Evolutionary conservation across 106 monocot genomes (phyloP), one percentile per base, ranked within the genome.

Genomic region (Allium sativum): DNA sequence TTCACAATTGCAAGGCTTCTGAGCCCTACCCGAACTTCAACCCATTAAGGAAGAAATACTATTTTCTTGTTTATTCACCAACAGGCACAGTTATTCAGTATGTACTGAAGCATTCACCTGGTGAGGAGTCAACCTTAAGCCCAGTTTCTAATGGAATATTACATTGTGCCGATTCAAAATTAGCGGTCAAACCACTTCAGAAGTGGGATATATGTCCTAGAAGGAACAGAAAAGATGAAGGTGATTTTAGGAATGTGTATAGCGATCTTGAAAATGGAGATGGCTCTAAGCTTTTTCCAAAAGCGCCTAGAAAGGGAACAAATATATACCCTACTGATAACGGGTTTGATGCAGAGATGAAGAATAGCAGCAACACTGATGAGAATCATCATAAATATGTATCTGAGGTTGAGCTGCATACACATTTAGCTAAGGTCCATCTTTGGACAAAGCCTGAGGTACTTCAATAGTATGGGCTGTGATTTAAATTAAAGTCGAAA

Each of bases 181-280:
- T 84, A 65, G 72, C 86, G 65, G 83, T 95, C 43, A 86, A 95
- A 61, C 78, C 90, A 52, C 64, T 95, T 53, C 83, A 90, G 67
- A 95, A 95, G 53, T 95, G 94, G 94, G 94, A 95, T 78, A 56
- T 95, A 50, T 95, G 94, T 60, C 71, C 86, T 59, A 94, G 79
- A 61, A 61, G 63, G 53, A 90, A 81, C 40, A 83, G 90, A 79
- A 86, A 83, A 68, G 86, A 90, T 72, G 62, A 70, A 9, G 73
- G 55, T 16, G 79, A 84, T 52, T 83, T 58, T 79, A 55, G 81
- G 55, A 86, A 93, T 66, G 79, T 81, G 11, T 90, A 90, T 81
- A 77, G 84, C 60, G 90, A 90, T 66, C 84, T 83, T 75, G 76
- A 76, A 42, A 76, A 70, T 76, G 89, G 70, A 55, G 83, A 81